phyloP scores from a whole-genome alignment of 495 filamentous ascomycete species.

The Aeminium ludgeri region DNA sequence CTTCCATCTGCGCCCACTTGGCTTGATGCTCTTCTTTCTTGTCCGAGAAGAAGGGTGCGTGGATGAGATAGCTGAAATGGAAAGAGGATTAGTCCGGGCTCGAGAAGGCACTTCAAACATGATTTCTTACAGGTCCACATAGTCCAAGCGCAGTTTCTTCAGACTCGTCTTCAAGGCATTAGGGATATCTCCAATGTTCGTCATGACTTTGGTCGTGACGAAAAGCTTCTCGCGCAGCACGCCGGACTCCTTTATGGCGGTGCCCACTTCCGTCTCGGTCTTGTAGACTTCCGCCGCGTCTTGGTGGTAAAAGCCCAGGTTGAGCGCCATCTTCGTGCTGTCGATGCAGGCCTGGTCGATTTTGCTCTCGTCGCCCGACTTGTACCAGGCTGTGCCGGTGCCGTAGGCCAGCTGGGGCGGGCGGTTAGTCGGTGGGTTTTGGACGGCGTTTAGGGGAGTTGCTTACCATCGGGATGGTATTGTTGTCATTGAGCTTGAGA shows the following conservation, averaged over 20 bases:
- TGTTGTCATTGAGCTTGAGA: slow-evolving; percentile 55
- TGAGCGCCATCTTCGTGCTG: slow-evolving; percentile 48
- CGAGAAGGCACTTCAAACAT: no score
- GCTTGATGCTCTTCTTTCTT: slow-evolving; percentile 44
- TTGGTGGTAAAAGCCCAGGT: slow-evolving; percentile 54
- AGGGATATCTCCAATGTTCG: slow-evolving; percentile 42
- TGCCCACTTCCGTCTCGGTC: slow-evolving; percentile 61
- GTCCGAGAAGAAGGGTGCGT: slow-evolving; percentile 53
- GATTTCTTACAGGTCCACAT: slow-evolving; percentile 67
- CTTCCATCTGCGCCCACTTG: slow-evolving; percentile 65
- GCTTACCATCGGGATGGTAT: slow-evolving; percentile 53
- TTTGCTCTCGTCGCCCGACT: slow-evolving; percentile 24
- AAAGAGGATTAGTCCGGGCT: not conserved
- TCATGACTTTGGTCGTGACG: slow-evolving; percentile 58
- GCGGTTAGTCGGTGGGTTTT: not conserved
- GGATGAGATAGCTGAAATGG: slow-evolving; percentile 60
- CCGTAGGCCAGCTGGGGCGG: slow-evolving; percentile 53
- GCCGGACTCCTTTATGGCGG: slow-evolving; percentile 51
- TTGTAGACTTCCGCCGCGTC: slow-evolving; percentile 73
- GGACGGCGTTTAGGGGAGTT: not conserved
- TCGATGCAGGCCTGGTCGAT: slow-evolving; percentile 40
- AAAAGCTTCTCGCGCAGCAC: slow-evolving; percentile 52
- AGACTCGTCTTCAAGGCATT: slow-evolving; percentile 53
- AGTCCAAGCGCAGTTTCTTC: slow-evolving; percentile 55
- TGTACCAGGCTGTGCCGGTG: slow-evolving; percentile 46